These are phyloP conservation scores for Podospora anserina DNA, from an alignment of 495 filamentous ascomycete species.

Conservation along the genomic window DNA sequence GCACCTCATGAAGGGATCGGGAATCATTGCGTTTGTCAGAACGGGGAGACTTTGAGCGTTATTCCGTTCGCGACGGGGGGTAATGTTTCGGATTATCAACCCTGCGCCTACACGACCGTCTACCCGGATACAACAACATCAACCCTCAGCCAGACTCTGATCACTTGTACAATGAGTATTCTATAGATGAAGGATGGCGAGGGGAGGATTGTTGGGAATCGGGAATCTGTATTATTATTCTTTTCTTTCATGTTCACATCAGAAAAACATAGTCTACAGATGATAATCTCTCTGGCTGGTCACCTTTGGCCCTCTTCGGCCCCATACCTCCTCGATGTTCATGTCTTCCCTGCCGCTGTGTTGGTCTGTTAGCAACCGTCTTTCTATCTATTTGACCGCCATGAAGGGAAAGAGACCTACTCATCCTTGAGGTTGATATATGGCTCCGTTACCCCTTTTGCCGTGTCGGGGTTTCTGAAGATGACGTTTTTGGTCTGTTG, in stretches of 20 bases:
- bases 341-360: conserved; percentile 48
- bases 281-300: conserved; percentile 39
- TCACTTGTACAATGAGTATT: not conserved
- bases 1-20: conserved; percentile 19
- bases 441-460: conserved; percentile 47
- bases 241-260: not conserved
- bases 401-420: conserved; percentile 35
- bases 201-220: not conserved
- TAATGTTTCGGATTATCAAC: conserved; percentile 22
- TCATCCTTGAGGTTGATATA: conserved; percentile 42
- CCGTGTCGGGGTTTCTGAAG: conserved; percentile 48
- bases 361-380: conserved; percentile 19
- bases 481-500: conserved; percentile 47
- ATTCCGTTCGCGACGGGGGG: conserved; percentile 13
- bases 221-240: not conserved
- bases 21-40: conserved; percentile 24
- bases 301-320: conserved; percentile 37
- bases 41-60: conserved; percentile 18
- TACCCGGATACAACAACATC: not conserved
- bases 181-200: not conserved
- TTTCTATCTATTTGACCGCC: not conserved
- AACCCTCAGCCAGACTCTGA: not conserved
- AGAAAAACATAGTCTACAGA: conserved; percentile 18
- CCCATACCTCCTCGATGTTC: conserved; percentile 50
- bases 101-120: conserved; percentile 26